Conservation (phyloP, 2,329 filamentous ascomycete species). For the Amauroascus niger region DNA sequence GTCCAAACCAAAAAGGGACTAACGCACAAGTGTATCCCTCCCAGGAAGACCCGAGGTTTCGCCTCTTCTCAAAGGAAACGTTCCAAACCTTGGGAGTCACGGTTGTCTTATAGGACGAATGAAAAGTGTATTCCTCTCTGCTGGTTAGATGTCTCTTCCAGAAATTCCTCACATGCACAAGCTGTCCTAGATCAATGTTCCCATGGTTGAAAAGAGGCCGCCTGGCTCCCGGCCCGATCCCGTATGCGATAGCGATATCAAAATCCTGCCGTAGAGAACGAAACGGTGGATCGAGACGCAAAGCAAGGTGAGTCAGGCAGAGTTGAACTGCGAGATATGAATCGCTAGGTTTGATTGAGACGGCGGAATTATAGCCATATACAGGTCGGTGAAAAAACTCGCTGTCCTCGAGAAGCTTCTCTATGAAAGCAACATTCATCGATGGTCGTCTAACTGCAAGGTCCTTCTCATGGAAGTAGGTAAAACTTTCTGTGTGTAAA, state of each 20-base stretch:
- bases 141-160: conserved; percentile 35
- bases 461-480: background rate
- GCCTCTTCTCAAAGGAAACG: conserved; percentile 5
- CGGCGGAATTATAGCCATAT: background rate
- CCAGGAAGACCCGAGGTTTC: conserved; percentile 22
- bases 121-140: conserved; percentile 22
- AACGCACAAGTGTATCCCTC: conserved; percentile 28
- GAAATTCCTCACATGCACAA: conserved; percentile 36
- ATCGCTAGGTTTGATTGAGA: conserved; percentile 6
- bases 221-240: conserved; percentile 8
- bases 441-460: background rate
- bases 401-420: background rate
- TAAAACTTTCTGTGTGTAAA: background rate
- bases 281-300: conserved; percentile 23
- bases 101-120: conserved; percentile 20
- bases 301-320: conserved; percentile 27
- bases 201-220: conserved; percentile 15
- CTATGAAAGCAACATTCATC: background rate
- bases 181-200: conserved; percentile 23
- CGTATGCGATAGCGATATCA: conserved; percentile 26
- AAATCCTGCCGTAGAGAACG: conserved; percentile 26
- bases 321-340: conserved; percentile 22
- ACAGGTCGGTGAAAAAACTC: conserved; percentile 4
- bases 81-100: conserved; percentile 23
- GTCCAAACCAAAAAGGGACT: background rate